These are phyloP conservation scores for Cucurbitaria berberidis DNA, from an alignment of 2,329 filamentous ascomycete genomes.

Conservation along the genomic window DNA sequence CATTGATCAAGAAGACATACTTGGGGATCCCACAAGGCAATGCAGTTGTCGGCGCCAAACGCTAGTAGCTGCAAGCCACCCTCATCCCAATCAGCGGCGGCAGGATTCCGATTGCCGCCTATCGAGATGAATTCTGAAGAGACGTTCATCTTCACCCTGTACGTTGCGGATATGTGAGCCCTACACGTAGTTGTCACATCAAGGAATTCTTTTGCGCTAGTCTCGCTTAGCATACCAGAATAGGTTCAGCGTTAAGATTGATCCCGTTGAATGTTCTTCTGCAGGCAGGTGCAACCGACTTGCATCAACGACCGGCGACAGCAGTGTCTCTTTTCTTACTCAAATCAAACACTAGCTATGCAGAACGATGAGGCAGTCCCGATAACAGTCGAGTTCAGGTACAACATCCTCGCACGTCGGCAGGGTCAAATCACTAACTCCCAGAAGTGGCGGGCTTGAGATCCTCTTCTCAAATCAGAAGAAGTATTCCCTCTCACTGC, in stretches of 20 bases:
- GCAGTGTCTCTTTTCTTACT: background rate
- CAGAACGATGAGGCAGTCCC: constrained; percentile 52
- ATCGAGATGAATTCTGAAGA: constrained; percentile 66
- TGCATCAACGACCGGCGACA: background rate
- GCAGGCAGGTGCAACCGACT: constrained; percentile 11
- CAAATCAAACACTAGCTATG: constrained; percentile 24
- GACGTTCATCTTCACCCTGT: constrained; percentile 37
- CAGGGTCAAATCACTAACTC: constrained; percentile 9
- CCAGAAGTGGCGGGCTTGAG: constrained; percentile 79
- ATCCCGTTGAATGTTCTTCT: background rate
- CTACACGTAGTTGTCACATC: constrained; percentile 26
- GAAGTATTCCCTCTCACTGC: constrained; percentile 73
- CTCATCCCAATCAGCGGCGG: constrained; percentile 85
- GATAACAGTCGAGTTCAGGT: constrained; percentile 77
- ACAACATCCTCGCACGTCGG: constrained; percentile 20
- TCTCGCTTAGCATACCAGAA: constrained; percentile 32
- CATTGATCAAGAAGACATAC: constrained; percentile 57
- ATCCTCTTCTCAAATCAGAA: constrained; percentile 88
- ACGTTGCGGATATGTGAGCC: constrained; percentile 18
- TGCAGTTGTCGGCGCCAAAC: constrained; percentile 86
- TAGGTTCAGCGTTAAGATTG: constrained; percentile 14
- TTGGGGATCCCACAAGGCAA: constrained; percentile 84
- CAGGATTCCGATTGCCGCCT: constrained; percentile 89
- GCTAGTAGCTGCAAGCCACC: constrained; percentile 71
- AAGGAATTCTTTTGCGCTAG: constrained; percentile 42